Evolutionary conservation across 2,329 filamentous ascomycete species (phyloP).

Genomic region (Pseudopyrenochaeta lycopersici): DNA sequence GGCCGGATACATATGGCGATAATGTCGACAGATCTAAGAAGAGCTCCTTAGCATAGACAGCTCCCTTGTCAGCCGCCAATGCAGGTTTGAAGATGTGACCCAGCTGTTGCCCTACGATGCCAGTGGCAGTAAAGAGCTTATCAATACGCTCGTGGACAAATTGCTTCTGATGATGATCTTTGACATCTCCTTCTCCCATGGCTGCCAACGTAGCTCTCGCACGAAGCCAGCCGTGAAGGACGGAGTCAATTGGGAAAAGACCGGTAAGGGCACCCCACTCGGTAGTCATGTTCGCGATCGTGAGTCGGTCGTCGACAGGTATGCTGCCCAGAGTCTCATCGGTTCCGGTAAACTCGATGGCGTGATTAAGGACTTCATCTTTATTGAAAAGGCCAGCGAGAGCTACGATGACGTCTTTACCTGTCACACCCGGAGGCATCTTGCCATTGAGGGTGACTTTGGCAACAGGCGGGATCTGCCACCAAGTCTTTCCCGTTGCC

Average conservation of each 20-base stretch:
- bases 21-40: constrained; percentile 85
- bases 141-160: constrained; percentile 80
- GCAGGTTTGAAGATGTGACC: constrained; percentile 62
- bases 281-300: constrained; percentile 82
- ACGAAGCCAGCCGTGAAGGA: constrained; percentile 77
- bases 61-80: constrained; percentile 76
- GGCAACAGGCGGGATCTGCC: constrained; percentile 84
- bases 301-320: constrained; percentile 75
- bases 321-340: constrained; percentile 79
- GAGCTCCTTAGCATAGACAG: constrained; percentile 82
- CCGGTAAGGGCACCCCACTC: constrained; percentile 81
- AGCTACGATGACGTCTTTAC: constrained; percentile 93
- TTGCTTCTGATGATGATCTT: constrained; percentile 61
- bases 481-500: constrained; percentile 86
- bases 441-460: constrained; percentile 80
- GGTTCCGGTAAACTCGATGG: constrained; percentile 85
- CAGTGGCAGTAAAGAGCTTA: constrained; percentile 65
- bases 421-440: constrained; percentile 81
- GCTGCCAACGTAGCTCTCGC: constrained; percentile 77
- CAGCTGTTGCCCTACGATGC: constrained; percentile 45
- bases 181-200: constrained; percentile 62
- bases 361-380: constrained; percentile 89
- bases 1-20: constrained; percentile 84
- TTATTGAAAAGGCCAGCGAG: constrained; percentile 87
- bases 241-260: constrained; percentile 81